A percentile compares a stretch with the other conserved stretches of the same genome.
Evolutionary conservation across 1,284 basidiomycete genomes (phyloP).

Genomic region (Pyrrhoderma noxium): DNA sequence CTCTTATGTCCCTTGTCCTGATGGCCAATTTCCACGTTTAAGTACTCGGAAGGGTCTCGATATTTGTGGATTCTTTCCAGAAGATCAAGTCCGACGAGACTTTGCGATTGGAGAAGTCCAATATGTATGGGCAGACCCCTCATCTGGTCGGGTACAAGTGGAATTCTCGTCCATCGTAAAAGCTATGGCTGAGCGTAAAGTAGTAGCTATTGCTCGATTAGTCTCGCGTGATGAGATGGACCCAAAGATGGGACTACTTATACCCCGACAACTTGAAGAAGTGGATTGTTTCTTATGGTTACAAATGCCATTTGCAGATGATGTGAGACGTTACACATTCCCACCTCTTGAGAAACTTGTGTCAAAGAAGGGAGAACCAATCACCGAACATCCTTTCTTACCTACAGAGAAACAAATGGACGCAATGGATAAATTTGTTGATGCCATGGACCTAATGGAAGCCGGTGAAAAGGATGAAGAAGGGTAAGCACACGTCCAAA

Average conservation of each 20-base stretch:
- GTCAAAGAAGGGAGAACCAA: conserved; percentile 66
- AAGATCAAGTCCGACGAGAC: conserved; percentile 71
- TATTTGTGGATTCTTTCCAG: conserved; percentile 77
- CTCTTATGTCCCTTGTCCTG: conserved; percentile 79
- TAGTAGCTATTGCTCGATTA: conserved; percentile 77
- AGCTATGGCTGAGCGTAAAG: conserved; percentile 64
- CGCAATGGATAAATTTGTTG: conserved; percentile 83
- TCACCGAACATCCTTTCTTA: conserved; percentile 74
- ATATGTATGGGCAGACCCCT: conserved; percentile 78
- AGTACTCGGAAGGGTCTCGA: conserved; percentile 79
- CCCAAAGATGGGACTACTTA: conserved; percentile 78
- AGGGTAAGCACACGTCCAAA: conserved; percentile 38
- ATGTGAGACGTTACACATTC: conserved; percentile 83
- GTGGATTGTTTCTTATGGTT: conserved; percentile 80
- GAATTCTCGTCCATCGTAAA: conserved; percentile 81
- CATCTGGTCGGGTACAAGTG: conserved; percentile 66
- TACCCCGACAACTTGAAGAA: conserved; percentile 53
- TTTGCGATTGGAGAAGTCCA: conserved; percentile 81
- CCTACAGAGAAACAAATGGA: conserved; percentile 74
- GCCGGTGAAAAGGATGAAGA: conserved; percentile 64
- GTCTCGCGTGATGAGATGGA: conserved; percentile 68
- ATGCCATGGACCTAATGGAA: conserved; percentile 79
- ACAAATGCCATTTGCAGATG: conserved; percentile 91
- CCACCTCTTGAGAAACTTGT: conserved; percentile 72
- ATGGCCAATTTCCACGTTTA: conserved; percentile 67